Evolutionary conservation across 768 basidiomycete genomes (phyloP), one percentile per base, ranked within the genome.

Genomic region (Lentinula lateritia): DNA sequence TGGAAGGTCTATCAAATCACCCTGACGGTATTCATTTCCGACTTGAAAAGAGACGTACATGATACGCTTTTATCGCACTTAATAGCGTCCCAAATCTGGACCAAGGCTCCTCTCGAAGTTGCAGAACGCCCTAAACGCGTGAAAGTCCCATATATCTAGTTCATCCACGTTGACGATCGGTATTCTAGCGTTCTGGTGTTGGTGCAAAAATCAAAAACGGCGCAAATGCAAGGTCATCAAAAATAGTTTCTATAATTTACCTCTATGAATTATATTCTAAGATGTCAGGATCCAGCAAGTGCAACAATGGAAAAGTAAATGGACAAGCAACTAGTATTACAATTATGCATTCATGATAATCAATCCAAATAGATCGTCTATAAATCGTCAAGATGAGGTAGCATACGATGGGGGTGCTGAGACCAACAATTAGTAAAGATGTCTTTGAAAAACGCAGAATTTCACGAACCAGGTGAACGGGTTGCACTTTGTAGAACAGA

Each of bases 401-500:
- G 59, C 65, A 64, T 79, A 79, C 7, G 78, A 79, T 6, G 78
- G 77, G 23, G 78, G 79, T 35, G 72, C 79, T 79, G 60, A 64
- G 62, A 6, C 68, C 61, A 52, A 38, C 63, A 48, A 20, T 32
- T 15, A 45, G 18, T 32, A 54, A 28, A 34, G 9, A 18, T 42
- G 58, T 7, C 50, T 64, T 57, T 10, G 6, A 15, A 20, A 13
- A 18, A 32, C 5, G 10, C 16, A 5, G 42, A 23, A 32, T 18
- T 39, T 28, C 23, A 23, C 38, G 61, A 68, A 90, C 89, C 87
- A 71, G 83, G 78, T 23, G 84, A 82, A 48, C 83, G 82, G 55
- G 77, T 70, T 6, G 80, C 68, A 66, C 74, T 84, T 69, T 89
- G 88, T 55, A 93, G 80, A 42, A 83, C 83, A 45, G 74, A 72